Base-by-base conservation (phyloP, 805 yeast species). In the Wickerhamiella galacta region DNA sequence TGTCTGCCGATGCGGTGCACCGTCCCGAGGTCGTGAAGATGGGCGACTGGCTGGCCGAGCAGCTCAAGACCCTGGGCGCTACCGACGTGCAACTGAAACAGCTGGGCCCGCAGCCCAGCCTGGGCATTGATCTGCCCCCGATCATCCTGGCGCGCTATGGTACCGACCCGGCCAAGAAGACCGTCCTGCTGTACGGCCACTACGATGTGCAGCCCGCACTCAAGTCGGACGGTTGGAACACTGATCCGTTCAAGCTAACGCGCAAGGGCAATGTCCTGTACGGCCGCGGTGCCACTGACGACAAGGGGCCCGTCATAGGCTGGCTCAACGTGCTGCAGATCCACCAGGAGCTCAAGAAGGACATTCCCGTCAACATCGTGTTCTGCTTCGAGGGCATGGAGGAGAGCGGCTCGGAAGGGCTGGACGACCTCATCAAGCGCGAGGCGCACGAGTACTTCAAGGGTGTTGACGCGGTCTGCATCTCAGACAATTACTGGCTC, bases 331-430 rank as follows among this genome's bases (percentile, higher is more conserved):
- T 75, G 25, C 65, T 90, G 27, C 78, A 85, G 60, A 95, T 98
- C 11, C 95, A 90, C 60, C 73, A 67, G 36, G 78, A 73, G 45
- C 68, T 81, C 36, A 83, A 81, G 15, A 51, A 80, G 49, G 95
- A 85, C 42, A 66, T 90, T 37, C 99, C 99, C 14, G 95, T 90
- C 41, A 90, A 90, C 61, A 59, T 90, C 47, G 69, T 83, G 31
- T 76, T 79, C 53, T 82, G 95, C 58, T 90, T 90, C 49, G 99
- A 90, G 61, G 96, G 98, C 40, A 90, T 90, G 99, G 99, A 90
- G 61, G 99, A 90, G 61, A 74, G 85, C 42, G 99, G 99, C 16
- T 82, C 95, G 21, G 58, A 81, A 32, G 96, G 96, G 22, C 68
- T 90, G 43, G 98, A 87, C 45, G 72, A 63, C 22, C 68, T 90